Evolutionary conservation across 2,329 filamentous ascomycete genomes (phyloP).

Genomic region (Penicillium hordei): DNA sequence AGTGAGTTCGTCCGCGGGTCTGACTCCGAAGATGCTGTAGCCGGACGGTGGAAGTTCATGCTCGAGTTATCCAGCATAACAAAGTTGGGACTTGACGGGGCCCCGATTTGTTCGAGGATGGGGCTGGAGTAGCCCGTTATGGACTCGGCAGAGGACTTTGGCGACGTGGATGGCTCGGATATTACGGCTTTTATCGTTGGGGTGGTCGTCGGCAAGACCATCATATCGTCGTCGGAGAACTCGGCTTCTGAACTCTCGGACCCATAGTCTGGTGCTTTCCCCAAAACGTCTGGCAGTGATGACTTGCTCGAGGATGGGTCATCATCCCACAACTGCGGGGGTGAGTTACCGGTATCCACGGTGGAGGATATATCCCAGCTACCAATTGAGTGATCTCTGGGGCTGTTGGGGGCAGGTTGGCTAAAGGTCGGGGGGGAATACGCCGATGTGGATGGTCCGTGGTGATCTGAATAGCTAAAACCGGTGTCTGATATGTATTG

Average conservation of each 20-base stretch:
- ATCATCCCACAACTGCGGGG: constrained; percentile 42
- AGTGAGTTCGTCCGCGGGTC: constrained; percentile 40
- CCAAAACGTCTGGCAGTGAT: constrained; percentile 29
- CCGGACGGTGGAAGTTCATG: constrained; percentile 39
- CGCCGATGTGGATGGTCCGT: constrained; percentile 30
- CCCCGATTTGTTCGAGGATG: constrained; percentile 40
- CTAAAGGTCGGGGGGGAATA: constrained; percentile 32
- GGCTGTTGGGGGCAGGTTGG: constrained; percentile 27
- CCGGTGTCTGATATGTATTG: constrained; percentile 33
- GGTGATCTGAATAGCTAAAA: constrained; percentile 34
- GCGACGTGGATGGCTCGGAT: constrained; percentile 32
- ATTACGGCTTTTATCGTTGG: constrained; percentile 42
- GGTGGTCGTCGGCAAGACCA: constrained; percentile 32
- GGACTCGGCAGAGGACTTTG: constrained; percentile 23
- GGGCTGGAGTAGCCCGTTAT: constrained; percentile 41
- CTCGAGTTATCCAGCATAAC: constrained; percentile 27
- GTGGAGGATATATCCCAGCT: constrained; percentile 41
- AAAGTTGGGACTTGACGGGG: constrained; percentile 43
- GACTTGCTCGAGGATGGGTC: constrained; percentile 41
- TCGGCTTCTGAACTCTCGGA: constrained; percentile 26
- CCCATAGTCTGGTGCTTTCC: constrained; percentile 23
- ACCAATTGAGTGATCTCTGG: constrained; percentile 29
- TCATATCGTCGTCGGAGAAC: constrained; percentile 37
- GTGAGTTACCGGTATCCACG: constrained; percentile 37
- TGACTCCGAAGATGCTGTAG: constrained; percentile 33